Conservation (phyloP, 345 rosid species). For the Syzygium jambos region DNA sequence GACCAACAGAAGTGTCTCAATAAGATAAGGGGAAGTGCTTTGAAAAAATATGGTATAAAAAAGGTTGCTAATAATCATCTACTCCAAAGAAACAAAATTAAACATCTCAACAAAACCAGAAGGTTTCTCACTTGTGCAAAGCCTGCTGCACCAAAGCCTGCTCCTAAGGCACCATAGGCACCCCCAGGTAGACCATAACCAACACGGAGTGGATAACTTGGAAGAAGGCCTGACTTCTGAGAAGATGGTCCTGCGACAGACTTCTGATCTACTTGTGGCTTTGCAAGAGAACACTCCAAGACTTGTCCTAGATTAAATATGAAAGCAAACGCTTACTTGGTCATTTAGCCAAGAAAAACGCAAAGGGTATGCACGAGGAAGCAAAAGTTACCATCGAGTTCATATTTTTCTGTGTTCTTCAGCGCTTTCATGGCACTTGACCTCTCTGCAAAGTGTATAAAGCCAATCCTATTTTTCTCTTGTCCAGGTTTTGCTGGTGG, state of each 20-base stretch:
- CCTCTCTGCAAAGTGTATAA: conserved; percentile 91
- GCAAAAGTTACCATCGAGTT: conserved; percentile 60
- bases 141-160: conserved; percentile 61
- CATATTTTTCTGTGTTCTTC: conserved; percentile 80
- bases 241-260: conserved; percentile 32
- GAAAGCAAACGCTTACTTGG: neutral
- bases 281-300: conserved; percentile 89
- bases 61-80: neutral
- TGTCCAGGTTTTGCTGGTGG: conserved; percentile 88
- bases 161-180: conserved; percentile 48
- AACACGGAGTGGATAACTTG: conserved; percentile 55
- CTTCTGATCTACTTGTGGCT: conserved; percentile 88
- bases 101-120: neutral
- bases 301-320: conserved; percentile 44
- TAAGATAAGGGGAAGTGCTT: neutral
- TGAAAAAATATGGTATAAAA: neutral
- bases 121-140: conserved; percentile 57
- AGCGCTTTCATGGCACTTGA: conserved; percentile 81
- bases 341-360: neutral
- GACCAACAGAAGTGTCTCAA: neutral
- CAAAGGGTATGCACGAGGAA: neutral
- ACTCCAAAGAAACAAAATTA: neutral
- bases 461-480: conserved; percentile 81
- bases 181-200: conserved; percentile 72
- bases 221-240: conserved; percentile 54